These are phyloP conservation scores for Kodamaea hsintzibuensis DNA, from an alignment of 805 yeast genomes.

Conservation along the genomic window DNA sequence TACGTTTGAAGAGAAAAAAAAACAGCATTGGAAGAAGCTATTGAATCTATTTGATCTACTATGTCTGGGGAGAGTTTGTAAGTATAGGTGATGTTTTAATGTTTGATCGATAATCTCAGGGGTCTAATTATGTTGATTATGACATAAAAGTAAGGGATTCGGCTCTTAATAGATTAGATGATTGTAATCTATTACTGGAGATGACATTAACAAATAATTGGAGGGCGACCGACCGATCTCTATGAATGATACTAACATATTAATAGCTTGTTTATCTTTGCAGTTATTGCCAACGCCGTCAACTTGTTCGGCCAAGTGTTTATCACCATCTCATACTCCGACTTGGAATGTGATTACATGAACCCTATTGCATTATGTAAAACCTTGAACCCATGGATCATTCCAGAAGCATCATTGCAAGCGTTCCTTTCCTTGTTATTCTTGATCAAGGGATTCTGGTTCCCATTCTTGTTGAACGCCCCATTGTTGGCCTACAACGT, in stretches of 20 bases:
- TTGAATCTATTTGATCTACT: background rate
- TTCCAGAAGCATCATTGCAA: slow-evolving; percentile 89
- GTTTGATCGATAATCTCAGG: background rate
- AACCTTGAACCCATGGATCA: slow-evolving; percentile 81
- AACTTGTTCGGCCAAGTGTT: slow-evolving; percentile 90
- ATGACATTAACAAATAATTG: background rate
- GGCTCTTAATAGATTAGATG: no score
- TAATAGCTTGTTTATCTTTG: slow-evolving; percentile 62
- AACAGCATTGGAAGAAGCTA: background rate
- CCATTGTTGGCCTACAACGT: slow-evolving; percentile 85
- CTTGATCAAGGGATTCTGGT: slow-evolving; percentile 89
- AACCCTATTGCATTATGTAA: slow-evolving; percentile 96
- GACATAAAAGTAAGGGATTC: no score
- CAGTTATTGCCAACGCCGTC: slow-evolving; percentile 82
- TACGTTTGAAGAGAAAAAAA: background rate
- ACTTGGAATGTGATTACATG: slow-evolving; percentile 93
- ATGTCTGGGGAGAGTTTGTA: slow-evolving; percentile 34
- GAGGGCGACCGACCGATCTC: background rate
- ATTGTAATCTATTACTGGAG: background rate
- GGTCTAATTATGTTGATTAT: no score
- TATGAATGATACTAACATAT: slow-evolving; percentile 11
- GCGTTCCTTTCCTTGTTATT: slow-evolving; percentile 68
- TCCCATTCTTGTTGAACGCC: slow-evolving; percentile 75
- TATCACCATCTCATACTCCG: slow-evolving; percentile 94
- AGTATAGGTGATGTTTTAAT: slow-evolving; percentile 11